Percentiles rank a stretch among this genome's conserved stretches.
These are phyloP conservation scores for Fusarium penzigii DNA, from an alignment of 2,329 filamentous ascomycete species.

Conservation along the genomic window DNA sequence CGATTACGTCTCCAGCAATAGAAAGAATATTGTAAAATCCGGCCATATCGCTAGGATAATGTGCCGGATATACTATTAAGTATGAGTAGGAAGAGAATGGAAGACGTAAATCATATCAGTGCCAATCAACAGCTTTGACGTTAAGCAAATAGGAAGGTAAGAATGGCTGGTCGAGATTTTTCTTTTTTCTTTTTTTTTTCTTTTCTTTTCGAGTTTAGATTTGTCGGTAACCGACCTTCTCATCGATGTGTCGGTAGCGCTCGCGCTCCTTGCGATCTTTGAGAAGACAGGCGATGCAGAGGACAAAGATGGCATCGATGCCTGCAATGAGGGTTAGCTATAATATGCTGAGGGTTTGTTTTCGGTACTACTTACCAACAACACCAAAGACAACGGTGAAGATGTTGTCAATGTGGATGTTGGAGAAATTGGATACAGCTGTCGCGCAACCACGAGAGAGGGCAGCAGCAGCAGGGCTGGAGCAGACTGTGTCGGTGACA, in stretches of 20 bases:
- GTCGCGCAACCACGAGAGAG: slow-evolving; percentile 69
- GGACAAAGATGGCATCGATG: slow-evolving; percentile 66
- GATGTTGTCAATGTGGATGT: slow-evolving; percentile 71
- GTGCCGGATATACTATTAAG: background rate
- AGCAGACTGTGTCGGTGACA: slow-evolving; percentile 66
- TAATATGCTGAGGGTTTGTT: background rate
- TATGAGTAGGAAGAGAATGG: background rate
- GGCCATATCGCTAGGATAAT: background rate
- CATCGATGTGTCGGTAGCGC: slow-evolving; percentile 77
- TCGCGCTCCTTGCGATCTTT: slow-evolving; percentile 81
- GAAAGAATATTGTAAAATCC: background rate
- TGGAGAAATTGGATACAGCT: slow-evolving; percentile 68
- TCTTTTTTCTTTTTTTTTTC: too few species aligned
- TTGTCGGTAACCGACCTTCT: slow-evolving; percentile 65
- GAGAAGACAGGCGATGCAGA: slow-evolving; percentile 72
- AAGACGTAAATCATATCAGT: background rate
- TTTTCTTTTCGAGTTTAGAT: slow-evolving; percentile 36
- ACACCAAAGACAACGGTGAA: slow-evolving; percentile 82
- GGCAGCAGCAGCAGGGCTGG: slow-evolving; percentile 69
- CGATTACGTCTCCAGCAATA: background rate
- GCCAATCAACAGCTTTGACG: slow-evolving; percentile 7
- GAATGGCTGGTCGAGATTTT: too few species aligned
- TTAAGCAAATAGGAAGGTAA: too few species aligned
- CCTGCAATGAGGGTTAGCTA: slow-evolving; percentile 36
- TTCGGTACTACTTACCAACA: slow-evolving; percentile 53